Conservation (phyloP, 805 yeast genomes). For the Cyberlindnera samutprakarnensis region DNA sequence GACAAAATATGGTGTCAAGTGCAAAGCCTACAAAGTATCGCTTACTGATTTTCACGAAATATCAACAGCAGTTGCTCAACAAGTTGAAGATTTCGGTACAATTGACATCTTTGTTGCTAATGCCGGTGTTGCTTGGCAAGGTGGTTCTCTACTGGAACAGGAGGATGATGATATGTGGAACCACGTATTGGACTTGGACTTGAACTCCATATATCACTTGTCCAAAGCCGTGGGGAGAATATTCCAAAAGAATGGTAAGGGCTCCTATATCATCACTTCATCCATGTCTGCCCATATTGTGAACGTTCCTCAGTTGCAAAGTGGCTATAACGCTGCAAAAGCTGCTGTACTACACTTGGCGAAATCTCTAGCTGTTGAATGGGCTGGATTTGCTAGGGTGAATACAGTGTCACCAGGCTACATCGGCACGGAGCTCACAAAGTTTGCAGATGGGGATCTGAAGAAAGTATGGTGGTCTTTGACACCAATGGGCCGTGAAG, state of each 20-base stretch:
- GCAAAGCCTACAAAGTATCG: slow-evolving; percentile 44
- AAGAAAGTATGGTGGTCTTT: slow-evolving; percentile 40
- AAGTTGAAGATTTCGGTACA: slow-evolving; percentile 58
- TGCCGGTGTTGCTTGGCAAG: slow-evolving; percentile 83
- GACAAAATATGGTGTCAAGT: slow-evolving; percentile 52
- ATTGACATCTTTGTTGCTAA: slow-evolving; percentile 83
- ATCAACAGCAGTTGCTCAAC: slow-evolving; percentile 25
- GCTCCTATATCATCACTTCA: slow-evolving; percentile 78
- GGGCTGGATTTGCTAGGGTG: slow-evolving; percentile 79
- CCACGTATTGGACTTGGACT: slow-evolving; percentile 64
- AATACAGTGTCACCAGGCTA: slow-evolving; percentile 85
- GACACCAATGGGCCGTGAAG: slow-evolving; percentile 72
- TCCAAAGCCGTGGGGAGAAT: slow-evolving; percentile 68
- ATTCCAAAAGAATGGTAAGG: slow-evolving; percentile 68
- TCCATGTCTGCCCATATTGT: slow-evolving; percentile 88
- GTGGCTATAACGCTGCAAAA: slow-evolving; percentile 82
- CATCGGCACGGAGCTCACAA: slow-evolving; percentile 63
- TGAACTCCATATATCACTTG: slow-evolving; percentile 75
- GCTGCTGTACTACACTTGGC: slow-evolving; percentile 76
- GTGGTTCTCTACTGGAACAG: slow-evolving; percentile 48
- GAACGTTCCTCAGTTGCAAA: slow-evolving; percentile 81
- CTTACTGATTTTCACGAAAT: slow-evolving; percentile 25
- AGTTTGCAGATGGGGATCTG: slow-evolving; percentile 37
- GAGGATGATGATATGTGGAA: slow-evolving; percentile 51
- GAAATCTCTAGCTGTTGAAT: slow-evolving; percentile 76